Evolutionary conservation across 2,329 filamentous ascomycete species (phyloP), one percentile per base, ranked within the genome.

Genomic region (Xylariaceae sp.): DNA sequence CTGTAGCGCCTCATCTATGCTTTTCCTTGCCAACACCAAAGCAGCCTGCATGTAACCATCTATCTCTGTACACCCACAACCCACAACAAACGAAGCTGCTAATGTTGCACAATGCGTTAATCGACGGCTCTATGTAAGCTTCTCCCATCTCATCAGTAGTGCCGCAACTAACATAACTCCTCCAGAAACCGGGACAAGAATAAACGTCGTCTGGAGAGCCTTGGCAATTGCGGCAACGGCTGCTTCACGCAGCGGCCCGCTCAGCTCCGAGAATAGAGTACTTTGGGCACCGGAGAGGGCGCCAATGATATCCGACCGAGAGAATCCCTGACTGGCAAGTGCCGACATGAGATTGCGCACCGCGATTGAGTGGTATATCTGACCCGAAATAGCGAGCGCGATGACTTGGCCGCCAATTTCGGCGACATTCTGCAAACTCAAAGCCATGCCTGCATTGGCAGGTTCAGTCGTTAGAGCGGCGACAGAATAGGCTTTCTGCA

Each of bases 241-340:
- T 2, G 48, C 48, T 3, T 43, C 53, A 34, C 64, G 53, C 16
- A 68, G 14, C 28, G 62, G 56, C 6, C 54, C 55, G n/a, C 49
- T 51, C 13, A 72, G 50, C 17, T 53, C 44, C 28, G 57, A 42
- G 42, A 73, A 69, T 28, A 73, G 39, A 3, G 48, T 45, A 28
- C 69, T 71, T 52, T 65, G 65, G 1, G 66, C 57, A 5, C 70
- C 69, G 0, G 68, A 64, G 13, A 72, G 62, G 4, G 63, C 66
- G 18, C 51, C 58, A 14, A 54, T 54, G 10, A 74, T 69, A 5
- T 72, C 63, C 11, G 53, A 7, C 6, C 60, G 44, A 0, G 60
- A 55, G 45, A 57, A 67, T 0, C 66, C 66, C 1, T 60, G 51
- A 2, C 64, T 64, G 5, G 56, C 63, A 1, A 73, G 47, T 12